Conservation (phyloP, 331 rosid species). For the Stylosanthes scabra region DNA sequence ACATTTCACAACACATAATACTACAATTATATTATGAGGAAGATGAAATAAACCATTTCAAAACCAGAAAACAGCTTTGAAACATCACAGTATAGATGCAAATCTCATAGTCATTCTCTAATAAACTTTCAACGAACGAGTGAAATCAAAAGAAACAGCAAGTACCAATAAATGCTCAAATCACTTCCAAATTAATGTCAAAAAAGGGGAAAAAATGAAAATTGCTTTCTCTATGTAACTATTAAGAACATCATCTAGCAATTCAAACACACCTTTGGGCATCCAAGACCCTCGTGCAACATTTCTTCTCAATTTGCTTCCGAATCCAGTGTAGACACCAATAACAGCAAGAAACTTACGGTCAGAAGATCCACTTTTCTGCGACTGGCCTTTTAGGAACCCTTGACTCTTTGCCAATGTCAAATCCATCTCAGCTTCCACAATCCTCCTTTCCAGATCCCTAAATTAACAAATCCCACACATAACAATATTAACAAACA, state of each 20-base stretch:
- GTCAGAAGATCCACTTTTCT: slow-evolving; percentile 60
- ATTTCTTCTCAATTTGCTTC: slow-evolving; percentile 82
- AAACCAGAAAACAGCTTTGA: slow-evolving; percentile 20
- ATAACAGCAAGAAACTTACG: slow-evolving; percentile 84
- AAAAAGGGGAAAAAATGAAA: background rate
- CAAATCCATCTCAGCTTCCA: slow-evolving; percentile 95
- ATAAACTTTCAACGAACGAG: slow-evolving; percentile 11
- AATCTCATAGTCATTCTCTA: slow-evolving; percentile 5
- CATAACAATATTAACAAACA: slow-evolving; percentile 7
- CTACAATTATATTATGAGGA: slow-evolving; percentile 3
- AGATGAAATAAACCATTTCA: background rate
- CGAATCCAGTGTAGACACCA: slow-evolving; percentile 98
- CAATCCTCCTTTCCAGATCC: slow-evolving; percentile 94
- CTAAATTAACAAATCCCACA: slow-evolving; percentile 42
- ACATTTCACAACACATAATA: slow-evolving; percentile 4
- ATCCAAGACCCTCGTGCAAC: slow-evolving; percentile 96
- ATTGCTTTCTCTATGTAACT: background rate
- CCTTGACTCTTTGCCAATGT: slow-evolving; percentile 97
- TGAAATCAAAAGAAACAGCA: background rate
- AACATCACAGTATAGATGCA: background rate
- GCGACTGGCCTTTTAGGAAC: slow-evolving; percentile 68
- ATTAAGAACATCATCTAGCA: no score
- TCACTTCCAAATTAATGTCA: background rate
- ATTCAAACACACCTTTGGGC: slow-evolving; percentile 83
- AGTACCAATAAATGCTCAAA: background rate